A percentile compares a stretch with the other conserved stretches of the same genome.
Evolutionary conservation across 2,329 filamentous ascomycete species (phyloP).

Genomic region (Beauveria rudraprayagi): DNA sequence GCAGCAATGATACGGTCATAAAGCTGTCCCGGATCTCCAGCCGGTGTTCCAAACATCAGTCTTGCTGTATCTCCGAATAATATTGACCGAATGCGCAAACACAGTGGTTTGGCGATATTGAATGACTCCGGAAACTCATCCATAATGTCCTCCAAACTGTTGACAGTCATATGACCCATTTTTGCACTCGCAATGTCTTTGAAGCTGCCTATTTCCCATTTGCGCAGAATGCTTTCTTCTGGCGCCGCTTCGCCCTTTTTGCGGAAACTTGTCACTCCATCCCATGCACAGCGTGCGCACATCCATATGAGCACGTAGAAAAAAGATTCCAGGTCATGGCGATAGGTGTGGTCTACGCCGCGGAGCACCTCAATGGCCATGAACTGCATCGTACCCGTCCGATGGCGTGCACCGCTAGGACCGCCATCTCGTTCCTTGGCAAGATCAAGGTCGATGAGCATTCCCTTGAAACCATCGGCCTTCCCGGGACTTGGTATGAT

Average conservation of each 20-base stretch:
- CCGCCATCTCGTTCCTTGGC: slow-evolving; percentile 9
- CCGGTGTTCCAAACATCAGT: too few relatives aligned
- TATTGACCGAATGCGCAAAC: slow-evolving; percentile 8
- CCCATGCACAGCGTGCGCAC: background rate
- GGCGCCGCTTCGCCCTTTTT: too few relatives aligned
- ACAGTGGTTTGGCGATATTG: slow-evolving; percentile 14
- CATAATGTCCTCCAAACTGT: background rate
- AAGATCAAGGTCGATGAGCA: slow-evolving; percentile 15
- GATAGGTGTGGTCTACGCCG: too few relatives aligned
- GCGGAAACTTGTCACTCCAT: background rate
- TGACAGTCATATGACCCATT: too few relatives aligned
- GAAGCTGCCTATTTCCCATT: too few relatives aligned
- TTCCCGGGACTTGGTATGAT: slow-evolving; percentile 22
- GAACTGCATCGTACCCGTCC: slow-evolving; percentile 5
- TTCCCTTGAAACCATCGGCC: slow-evolving; percentile 14
- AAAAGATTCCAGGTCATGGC: background rate
- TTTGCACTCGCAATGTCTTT: too few relatives aligned
- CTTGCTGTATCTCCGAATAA: too few relatives aligned
- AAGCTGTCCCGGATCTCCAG: too few relatives aligned
- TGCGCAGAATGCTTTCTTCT: too few relatives aligned
- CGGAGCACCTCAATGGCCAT: too few relatives aligned
- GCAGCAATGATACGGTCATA: too few relatives aligned
- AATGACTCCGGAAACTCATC: slow-evolving; percentile 14
- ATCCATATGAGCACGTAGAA: background rate
- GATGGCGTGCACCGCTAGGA: background rate